A percentile compares a stretch with the other conserved stretches of the same genome.
Conservation (phyloP, 768 basidiomycete genomes). For the Porphyrellus cyaneotinctus region DNA sequence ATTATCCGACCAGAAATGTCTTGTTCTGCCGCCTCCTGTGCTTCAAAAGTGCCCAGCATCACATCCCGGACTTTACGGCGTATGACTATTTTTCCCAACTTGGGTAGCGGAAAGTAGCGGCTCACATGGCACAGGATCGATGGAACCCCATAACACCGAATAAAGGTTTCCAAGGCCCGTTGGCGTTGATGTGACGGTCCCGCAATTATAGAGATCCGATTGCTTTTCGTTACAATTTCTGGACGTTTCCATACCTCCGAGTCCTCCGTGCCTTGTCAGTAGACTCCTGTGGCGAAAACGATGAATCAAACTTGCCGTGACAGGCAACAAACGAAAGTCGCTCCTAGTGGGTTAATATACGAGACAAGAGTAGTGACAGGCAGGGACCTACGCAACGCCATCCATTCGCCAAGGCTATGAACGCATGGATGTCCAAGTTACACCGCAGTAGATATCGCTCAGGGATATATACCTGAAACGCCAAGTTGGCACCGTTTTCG, state of each 20-base stretch:
- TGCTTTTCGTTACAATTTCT: not conserved
- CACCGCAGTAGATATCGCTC: conserved; percentile 10
- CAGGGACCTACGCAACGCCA: no score
- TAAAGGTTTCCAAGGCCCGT: not conserved
- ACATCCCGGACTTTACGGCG: conserved; percentile 30
- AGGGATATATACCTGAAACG: conserved; percentile 17
- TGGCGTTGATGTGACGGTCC: conserved; percentile 14
- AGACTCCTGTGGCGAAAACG: not conserved
- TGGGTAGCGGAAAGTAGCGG: conserved; percentile 19
- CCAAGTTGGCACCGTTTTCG: not conserved
- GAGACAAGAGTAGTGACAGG: not conserved
- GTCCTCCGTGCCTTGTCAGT: not conserved
- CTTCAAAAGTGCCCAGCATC: conserved; percentile 9
- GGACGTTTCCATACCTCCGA: not conserved
- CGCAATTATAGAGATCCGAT: conserved; percentile 12
- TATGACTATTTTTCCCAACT: not conserved
- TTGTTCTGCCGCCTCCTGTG: conserved; percentile 5
- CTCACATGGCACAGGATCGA: conserved; percentile 19
- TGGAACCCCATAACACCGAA: conserved; percentile 5
- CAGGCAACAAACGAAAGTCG: conserved; percentile 3
- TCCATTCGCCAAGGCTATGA: not conserved
- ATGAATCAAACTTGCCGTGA: not conserved
- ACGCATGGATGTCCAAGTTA: conserved; percentile 1
- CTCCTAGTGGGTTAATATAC: conserved; percentile 4
- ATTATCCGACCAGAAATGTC: conserved; percentile 14